Conservation (phyloP, 2,329 filamentous ascomycete genomes). For the Monosporascus sp. region DNA sequence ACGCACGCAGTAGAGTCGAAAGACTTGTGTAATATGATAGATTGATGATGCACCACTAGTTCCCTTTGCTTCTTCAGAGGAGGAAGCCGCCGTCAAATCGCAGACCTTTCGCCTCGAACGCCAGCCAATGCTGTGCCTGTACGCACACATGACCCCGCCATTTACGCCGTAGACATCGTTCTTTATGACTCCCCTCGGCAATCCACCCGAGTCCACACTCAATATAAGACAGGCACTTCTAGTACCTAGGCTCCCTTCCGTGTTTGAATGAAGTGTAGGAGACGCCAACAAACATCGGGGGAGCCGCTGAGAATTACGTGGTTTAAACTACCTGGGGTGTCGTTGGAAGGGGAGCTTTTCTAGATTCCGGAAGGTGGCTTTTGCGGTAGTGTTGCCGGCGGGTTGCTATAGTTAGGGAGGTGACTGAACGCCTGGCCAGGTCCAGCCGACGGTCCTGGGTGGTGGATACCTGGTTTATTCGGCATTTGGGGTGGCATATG, state of each 20-base stretch:
- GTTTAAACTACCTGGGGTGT: neutral
- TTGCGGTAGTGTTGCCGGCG: slow-evolving; percentile 50
- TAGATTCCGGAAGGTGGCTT: slow-evolving; percentile 50
- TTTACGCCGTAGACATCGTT: slow-evolving; percentile 22
- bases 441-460: slow-evolving; percentile 31
- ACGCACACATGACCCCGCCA: slow-evolving; percentile 18
- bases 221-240: neutral
- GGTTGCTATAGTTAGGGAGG: slow-evolving; percentile 55
- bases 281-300: neutral
- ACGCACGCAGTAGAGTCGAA: neutral
- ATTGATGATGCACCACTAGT: neutral
- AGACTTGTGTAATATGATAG: neutral
- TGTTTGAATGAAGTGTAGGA: neutral
- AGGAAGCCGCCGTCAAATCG: neutral
- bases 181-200: slow-evolving; percentile 16
- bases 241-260: neutral
- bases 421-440: slow-evolving; percentile 43
- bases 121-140: slow-evolving; percentile 21
- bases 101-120: slow-evolving; percentile 19
- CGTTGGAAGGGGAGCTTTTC: slow-evolving; percentile 17
- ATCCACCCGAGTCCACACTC: slow-evolving; percentile 13
- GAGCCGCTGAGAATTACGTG: neutral
- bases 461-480: slow-evolving; percentile 40
- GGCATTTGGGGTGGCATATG: slow-evolving; percentile 38
- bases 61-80: neutral